Percentiles rank a stretch among this genome's conserved stretches.
Conservation (phyloP, 2,329 filamentous ascomycete genomes). For the Fusarium verticillioides region DNA sequence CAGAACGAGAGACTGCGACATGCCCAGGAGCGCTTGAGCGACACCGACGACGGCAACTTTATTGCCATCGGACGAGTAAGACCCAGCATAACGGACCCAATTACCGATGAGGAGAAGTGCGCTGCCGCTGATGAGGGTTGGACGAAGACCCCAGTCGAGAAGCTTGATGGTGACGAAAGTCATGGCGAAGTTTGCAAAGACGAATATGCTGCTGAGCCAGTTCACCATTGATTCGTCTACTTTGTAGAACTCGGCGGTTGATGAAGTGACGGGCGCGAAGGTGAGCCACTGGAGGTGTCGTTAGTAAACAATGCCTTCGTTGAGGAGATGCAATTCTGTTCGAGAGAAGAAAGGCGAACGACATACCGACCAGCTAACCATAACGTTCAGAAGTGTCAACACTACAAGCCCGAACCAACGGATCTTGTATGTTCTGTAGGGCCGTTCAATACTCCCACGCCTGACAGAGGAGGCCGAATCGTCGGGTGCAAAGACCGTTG, state of each 20-base stretch:
- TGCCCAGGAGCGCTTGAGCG: background rate
- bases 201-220: background rate
- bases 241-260: accelerated
- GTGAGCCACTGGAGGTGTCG: background rate
- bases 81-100: background rate
- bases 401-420: background rate
- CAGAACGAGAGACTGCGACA: background rate
- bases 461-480: background rate
- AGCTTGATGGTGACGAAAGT: background rate
- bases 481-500: accelerated
- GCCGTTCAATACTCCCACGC: background rate
- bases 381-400: background rate
- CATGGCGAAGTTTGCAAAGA: constrained; percentile 1
- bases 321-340: accelerated
- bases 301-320: accelerated
- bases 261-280: background rate
- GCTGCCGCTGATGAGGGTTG: background rate
- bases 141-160: background rate
- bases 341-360: background rate
- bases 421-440: background rate
- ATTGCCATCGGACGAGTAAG: background rate
- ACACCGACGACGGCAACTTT: background rate
- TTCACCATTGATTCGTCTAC: background rate
- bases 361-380: background rate
- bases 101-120: background rate